Evolutionary conservation across 495 filamentous ascomycete genomes (phyloP).

Genomic region (Glonium stellatum): DNA sequence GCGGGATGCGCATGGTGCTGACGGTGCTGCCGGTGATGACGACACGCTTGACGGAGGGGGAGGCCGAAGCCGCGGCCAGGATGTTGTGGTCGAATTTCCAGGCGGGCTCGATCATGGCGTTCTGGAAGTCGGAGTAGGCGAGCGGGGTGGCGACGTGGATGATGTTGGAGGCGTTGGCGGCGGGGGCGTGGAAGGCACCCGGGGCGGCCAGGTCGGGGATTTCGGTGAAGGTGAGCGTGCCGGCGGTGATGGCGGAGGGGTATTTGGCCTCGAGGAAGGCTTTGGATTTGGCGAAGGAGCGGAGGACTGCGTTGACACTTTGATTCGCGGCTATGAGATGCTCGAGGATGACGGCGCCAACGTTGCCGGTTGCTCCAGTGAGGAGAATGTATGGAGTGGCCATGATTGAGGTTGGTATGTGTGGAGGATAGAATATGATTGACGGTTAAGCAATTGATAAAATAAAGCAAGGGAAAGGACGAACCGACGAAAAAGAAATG

Average conservation of each 20-base stretch:
- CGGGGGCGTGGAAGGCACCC: constrained; percentile 13
- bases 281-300: constrained; percentile 1
- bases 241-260: constrained; percentile 1
- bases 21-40: constrained; percentile 15
- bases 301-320: constrained; percentile 12
- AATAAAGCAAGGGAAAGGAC: too few relatives aligned
- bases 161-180: constrained; percentile 7
- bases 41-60: constrained; percentile 6
- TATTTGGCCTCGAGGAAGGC: constrained; percentile 2
- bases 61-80: constrained; percentile 10
- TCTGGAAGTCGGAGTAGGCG: background rate
- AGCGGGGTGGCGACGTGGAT: constrained; percentile 23
- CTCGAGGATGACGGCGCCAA: constrained; percentile 29
- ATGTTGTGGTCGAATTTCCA: constrained; percentile 9
- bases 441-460: too few relatives aligned
- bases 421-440: too few relatives aligned
- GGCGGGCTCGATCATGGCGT: constrained; percentile 9
- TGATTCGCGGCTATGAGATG: constrained; percentile 5
- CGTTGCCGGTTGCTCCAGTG: constrained; percentile 32
- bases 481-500: too few relatives aligned
- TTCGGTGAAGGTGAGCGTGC: constrained; percentile 13
- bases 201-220: constrained; percentile 22
- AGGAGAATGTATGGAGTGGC: constrained; percentile 12
- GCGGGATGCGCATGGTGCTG: background rate
- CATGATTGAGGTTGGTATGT: too few relatives aligned